phyloP scores from a whole-genome alignment of 2,329 filamentous ascomycete species.

The Aspergillus spinulosporus region DNA sequence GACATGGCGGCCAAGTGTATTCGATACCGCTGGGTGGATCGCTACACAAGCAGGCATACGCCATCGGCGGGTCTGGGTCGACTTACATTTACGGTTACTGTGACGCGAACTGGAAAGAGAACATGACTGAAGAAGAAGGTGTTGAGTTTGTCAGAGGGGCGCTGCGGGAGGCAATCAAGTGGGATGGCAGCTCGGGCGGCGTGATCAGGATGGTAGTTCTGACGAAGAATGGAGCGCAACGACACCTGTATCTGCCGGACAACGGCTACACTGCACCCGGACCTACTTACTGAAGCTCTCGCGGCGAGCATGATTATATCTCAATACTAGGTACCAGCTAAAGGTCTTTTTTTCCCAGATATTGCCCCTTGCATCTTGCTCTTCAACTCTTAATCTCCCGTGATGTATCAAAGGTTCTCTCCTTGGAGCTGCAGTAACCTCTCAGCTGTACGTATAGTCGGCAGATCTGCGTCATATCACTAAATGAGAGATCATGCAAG shows the following conservation, averaged over 20 bases:
- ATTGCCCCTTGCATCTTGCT: neutral
- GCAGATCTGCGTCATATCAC: constrained; percentile 3
- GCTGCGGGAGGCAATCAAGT: constrained; percentile 93
- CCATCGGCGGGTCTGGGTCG: constrained; percentile 93
- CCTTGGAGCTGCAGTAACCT: neutral
- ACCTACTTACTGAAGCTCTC: constrained; percentile 38
- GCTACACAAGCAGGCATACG: constrained; percentile 93
- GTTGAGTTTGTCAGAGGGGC: constrained; percentile 91
- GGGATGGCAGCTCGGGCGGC: constrained; percentile 97
- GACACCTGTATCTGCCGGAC: constrained; percentile 95
- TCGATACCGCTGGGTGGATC: constrained; percentile 95
- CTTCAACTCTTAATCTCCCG: neutral
- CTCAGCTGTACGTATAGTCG: neutral
- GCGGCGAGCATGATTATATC: constrained; percentile 17
- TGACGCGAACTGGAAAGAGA: constrained; percentile 91
- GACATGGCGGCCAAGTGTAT: constrained; percentile 95
- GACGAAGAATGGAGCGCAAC: constrained; percentile 82
- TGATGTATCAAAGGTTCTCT: neutral
- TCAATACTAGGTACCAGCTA: constrained; percentile 17
- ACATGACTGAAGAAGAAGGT: constrained; percentile 89
- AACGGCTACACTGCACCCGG: constrained; percentile 78
- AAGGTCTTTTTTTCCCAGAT: constrained; percentile 4
- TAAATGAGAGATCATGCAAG: constrained; percentile 11
- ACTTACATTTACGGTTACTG: constrained; percentile 99
- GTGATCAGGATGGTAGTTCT: constrained; percentile 98